phyloP scores from a whole-genome alignment of 2,329 filamentous ascomycete species.

The Mollisia scopiformis region DNA sequence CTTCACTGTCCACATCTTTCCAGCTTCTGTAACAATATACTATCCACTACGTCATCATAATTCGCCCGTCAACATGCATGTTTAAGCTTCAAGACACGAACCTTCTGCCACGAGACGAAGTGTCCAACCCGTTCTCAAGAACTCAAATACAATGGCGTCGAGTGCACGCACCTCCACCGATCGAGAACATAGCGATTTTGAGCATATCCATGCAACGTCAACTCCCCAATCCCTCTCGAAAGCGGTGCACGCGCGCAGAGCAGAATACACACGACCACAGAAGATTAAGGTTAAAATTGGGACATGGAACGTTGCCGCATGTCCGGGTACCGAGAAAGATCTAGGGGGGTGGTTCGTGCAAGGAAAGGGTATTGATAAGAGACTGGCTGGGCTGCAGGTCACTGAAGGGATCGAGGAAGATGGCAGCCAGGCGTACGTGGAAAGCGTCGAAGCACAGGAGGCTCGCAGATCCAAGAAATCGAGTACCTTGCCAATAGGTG shows the following conservation, averaged over 20 bases:
- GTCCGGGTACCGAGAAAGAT: conserved; percentile 85
- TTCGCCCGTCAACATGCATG: background rate
- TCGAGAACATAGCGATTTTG: conserved; percentile 9
- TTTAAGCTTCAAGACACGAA: background rate
- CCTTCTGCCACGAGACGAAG: background rate
- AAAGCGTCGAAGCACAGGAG: conserved; percentile 51
- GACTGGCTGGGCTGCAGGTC: conserved; percentile 58
- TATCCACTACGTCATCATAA: conserved; percentile 1
- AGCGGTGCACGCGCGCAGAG: conserved; percentile 71
- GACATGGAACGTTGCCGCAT: conserved; percentile 91
- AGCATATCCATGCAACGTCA: conserved; percentile 30
- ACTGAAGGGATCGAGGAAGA: conserved; percentile 41
- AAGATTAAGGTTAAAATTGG: conserved; percentile 86
- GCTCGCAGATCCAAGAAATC: conserved; percentile 44
- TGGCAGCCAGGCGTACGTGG: conserved; percentile 39
- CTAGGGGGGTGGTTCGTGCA: conserved; percentile 86
- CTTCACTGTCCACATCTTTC: background rate
- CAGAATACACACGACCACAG: conserved; percentile 78
- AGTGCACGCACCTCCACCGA: conserved; percentile 25
- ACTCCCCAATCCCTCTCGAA: conserved; percentile 62
- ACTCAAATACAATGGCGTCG: conserved; percentile 22
- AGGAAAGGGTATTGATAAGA: conserved; percentile 70
- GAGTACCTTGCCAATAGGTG: conserved; percentile 47
- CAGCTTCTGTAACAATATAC: background rate
- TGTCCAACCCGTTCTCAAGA: background rate